Evolutionary conservation across 2,329 filamentous ascomycete genomes (phyloP).

Genomic region (Pyrenochaeta sp.): DNA sequence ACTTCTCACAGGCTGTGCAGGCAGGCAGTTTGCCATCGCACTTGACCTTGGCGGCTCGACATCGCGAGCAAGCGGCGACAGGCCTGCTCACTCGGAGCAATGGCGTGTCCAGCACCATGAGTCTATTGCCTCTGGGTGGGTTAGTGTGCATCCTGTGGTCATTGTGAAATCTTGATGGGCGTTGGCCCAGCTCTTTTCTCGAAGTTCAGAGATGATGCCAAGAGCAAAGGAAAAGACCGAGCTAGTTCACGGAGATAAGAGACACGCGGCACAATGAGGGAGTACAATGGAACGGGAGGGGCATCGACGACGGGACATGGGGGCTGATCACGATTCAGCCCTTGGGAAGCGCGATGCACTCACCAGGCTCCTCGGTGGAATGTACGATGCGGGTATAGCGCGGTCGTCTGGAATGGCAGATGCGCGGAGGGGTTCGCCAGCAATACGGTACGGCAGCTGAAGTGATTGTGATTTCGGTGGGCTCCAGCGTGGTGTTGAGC

Average conservation of each 20-base stretch:
- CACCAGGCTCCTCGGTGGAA: slow-evolving; percentile 26
- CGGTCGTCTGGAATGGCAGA: slow-evolving; percentile 12
- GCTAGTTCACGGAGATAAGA: slow-evolving; percentile 1
- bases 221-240: not conserved
- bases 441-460: slow-evolving; percentile 6
- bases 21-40: slow-evolving; percentile 96
- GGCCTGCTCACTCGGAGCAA: slow-evolving; percentile 78
- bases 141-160: slow-evolving; percentile 7
- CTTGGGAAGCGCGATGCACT: slow-evolving; percentile 23
- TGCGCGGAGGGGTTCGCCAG: slow-evolving; percentile 5
- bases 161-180: not conserved
- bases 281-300: slow-evolving; percentile 8
- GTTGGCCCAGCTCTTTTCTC: not conserved
- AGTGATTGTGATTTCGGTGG: slow-evolving; percentile 14
- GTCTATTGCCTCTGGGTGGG: slow-evolving; percentile 20
- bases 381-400: slow-evolving; percentile 28
- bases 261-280: not conserved
- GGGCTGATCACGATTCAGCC: not conserved
- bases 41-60: slow-evolving; percentile 93
- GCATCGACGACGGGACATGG: slow-evolving; percentile 3
- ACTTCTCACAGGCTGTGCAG: slow-evolving; percentile 93
- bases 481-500: slow-evolving; percentile 27
- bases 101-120: slow-evolving; percentile 63
- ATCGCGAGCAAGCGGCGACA: slow-evolving; percentile 81
- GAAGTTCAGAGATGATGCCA: not conserved